Evolutionary conservation across 2,329 filamentous ascomycete genomes (phyloP).

Genomic region (Bipolaris gigantea): DNA sequence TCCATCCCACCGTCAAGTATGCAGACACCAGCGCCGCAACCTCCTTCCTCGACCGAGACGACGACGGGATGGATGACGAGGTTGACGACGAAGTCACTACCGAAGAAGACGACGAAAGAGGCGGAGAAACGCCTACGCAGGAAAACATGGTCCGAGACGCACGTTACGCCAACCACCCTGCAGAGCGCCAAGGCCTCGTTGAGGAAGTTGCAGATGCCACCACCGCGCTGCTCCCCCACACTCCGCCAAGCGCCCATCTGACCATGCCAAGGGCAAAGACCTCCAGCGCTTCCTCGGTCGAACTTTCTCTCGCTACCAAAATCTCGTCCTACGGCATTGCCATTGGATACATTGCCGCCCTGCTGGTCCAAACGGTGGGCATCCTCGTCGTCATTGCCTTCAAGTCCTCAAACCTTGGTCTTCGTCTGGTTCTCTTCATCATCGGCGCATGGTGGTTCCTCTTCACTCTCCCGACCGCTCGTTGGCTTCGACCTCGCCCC

Average conservation of each 20-base stretch:
- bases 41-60: constrained; percentile 29
- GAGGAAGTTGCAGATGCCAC: constrained; percentile 40
- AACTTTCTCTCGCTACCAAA: constrained; percentile 80
- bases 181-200: constrained; percentile 29
- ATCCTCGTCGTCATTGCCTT: constrained; percentile 68
- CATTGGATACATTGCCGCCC: constrained; percentile 85
- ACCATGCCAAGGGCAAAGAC: constrained; percentile 38
- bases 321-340: constrained; percentile 93
- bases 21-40: constrained; percentile 24
- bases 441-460: constrained; percentile 91
- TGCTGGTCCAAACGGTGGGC: constrained; percentile 79
- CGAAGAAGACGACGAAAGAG: constrained; percentile 17
- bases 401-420: constrained; percentile 77
- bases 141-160: constrained; percentile 28
- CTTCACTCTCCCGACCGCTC: constrained; percentile 84
- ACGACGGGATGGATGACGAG: background rate
- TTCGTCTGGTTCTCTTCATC: constrained; percentile 82
- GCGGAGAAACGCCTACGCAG: constrained; percentile 16
- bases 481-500: constrained; percentile 86
- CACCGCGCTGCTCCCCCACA: constrained; percentile 42
- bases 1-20: constrained; percentile 66
- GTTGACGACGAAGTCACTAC: background rate
- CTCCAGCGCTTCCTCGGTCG: constrained; percentile 56
- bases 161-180: constrained; percentile 33
- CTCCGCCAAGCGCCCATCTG: constrained; percentile 26